Conservation (phyloP, 1,139 yeast genomes). For the Saccharomyces hybrid region DNA sequence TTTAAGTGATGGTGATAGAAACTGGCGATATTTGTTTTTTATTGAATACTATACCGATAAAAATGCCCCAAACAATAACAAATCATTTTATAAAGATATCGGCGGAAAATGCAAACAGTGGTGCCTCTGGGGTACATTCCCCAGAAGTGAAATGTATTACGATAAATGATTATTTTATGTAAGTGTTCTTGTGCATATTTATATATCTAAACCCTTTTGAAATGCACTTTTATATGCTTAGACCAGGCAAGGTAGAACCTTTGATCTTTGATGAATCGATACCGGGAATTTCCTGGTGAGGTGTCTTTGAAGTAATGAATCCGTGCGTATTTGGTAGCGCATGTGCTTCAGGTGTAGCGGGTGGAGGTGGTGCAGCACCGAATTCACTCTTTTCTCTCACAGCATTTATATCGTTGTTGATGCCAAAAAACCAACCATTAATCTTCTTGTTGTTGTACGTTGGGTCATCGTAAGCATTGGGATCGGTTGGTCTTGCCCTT, state of each 20-base stretch:
- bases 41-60: conserved; percentile 44
- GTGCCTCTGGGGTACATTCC: conserved; percentile 36
- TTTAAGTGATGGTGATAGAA: conserved; percentile 13
- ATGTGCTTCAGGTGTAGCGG: neutral
- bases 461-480: conserved; percentile 73
- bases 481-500: conserved; percentile 85
- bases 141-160: conserved; percentile 34
- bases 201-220: neutral
- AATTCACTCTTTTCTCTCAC: conserved; percentile 32
- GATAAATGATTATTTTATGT: neutral
- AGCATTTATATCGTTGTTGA: conserved; percentile 59
- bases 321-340: conserved; percentile 1
- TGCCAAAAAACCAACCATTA: conserved; percentile 68
- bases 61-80: conserved; percentile 13
- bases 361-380: conserved; percentile 32
- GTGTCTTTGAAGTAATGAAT: neutral
- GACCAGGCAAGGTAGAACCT: conserved; percentile 12
- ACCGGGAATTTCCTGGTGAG: neutral
- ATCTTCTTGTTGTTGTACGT: conserved; percentile 65
- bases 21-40: conserved; percentile 81
- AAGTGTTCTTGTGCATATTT: neutral
- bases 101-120: conserved; percentile 26
- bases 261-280: conserved; percentile 2
- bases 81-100: conserved; percentile 22
- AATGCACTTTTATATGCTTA: conserved; percentile 9